A percentile compares a stretch with the other conserved stretches of the same genome.
phyloP scores from a whole-genome alignment of 2,329 filamentous ascomycete species.

The Knufia fluminis region DNA sequence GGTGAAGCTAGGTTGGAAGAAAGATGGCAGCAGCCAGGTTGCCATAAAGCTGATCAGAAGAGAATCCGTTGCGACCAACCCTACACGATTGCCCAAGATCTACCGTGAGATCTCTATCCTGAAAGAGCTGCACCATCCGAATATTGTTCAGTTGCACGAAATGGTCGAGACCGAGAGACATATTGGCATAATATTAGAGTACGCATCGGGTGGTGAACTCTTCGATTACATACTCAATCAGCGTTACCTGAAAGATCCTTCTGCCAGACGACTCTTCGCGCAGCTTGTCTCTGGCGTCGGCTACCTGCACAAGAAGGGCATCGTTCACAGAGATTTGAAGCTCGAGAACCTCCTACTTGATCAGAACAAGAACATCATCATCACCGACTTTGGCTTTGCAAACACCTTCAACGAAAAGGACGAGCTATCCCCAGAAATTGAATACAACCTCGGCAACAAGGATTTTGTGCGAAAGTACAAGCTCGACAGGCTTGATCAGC shows the following conservation, averaged over 20 bases:
- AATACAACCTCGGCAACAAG: constrained; percentile 74
- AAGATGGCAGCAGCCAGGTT: constrained; percentile 85
- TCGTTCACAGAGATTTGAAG: constrained; percentile 94
- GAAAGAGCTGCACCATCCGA: constrained; percentile 78
- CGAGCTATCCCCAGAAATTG: constrained; percentile 81
- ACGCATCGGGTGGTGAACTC: constrained; percentile 91
- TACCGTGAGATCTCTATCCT: constrained; percentile 94
- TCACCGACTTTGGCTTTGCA: constrained; percentile 97
- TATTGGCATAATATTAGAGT: constrained; percentile 97
- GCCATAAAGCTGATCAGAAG: constrained; percentile 96
- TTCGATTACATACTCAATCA: constrained; percentile 98
- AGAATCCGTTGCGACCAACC: constrained; percentile 80
- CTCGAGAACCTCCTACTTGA: constrained; percentile 91
- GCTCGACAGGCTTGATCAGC: constrained; percentile 67
- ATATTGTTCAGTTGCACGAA: constrained; percentile 93
- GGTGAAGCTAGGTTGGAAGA: constrained; percentile 97
- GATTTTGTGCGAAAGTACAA: constrained; percentile 80
- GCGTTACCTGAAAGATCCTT: constrained; percentile 87
- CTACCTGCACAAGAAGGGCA: constrained; percentile 96
- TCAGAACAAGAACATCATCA: constrained; percentile 97
- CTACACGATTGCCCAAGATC: constrained; percentile 86
- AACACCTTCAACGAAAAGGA: constrained; percentile 91
- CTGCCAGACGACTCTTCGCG: constrained; percentile 82
- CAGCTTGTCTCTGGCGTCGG: constrained; percentile 94
- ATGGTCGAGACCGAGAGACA: constrained; percentile 97